A percentile compares a stretch with the other conserved stretches of the same genome.
Evolutionary conservation across 768 basidiomycete species (phyloP).

Genomic region (Mycena polygramma): DNA sequence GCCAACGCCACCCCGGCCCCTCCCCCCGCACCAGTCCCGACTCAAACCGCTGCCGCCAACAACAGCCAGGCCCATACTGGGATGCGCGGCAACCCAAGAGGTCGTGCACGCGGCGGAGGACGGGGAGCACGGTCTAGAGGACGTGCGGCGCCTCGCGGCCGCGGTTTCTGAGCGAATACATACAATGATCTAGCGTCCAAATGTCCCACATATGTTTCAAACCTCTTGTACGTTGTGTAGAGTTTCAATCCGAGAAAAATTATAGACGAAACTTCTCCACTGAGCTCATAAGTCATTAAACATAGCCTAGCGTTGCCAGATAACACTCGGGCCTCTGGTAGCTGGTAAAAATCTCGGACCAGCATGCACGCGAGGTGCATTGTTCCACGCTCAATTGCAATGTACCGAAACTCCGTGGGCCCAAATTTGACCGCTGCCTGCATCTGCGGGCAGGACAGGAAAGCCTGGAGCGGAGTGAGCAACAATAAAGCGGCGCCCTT

Average conservation of each 20-base stretch:
- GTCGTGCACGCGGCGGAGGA: not conserved
- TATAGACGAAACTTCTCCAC: not conserved
- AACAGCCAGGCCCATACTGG: no score
- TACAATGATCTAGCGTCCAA: not conserved
- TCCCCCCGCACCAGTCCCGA: not conserved
- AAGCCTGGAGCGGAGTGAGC: slow-evolving; percentile 10
- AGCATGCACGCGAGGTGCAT: not conserved
- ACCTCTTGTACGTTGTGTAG: not conserved
- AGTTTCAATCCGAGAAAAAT: not conserved
- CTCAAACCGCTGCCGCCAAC: no score
- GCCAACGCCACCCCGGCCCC: not conserved
- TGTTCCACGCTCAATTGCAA: not conserved
- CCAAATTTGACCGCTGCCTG: slow-evolving; percentile 31
- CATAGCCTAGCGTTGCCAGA: no score
- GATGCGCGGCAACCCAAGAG: not conserved
- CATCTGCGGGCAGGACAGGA: slow-evolving; percentile 21
- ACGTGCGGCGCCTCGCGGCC: not conserved
- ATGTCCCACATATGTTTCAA: not conserved
- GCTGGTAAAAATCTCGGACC: no score
- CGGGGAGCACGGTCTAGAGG: not conserved
- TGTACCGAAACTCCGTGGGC: slow-evolving; percentile 9
- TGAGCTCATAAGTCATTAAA: no score
- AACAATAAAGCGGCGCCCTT: slow-evolving; percentile 20
- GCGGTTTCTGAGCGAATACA: not conserved
- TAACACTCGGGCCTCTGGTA: no score